Percentiles rank a stretch among this genome's conserved stretches.
These are phyloP conservation scores for Nemania sp. DNA, from an alignment of 2,329 filamentous ascomycete genomes.

Conservation along the genomic window DNA sequence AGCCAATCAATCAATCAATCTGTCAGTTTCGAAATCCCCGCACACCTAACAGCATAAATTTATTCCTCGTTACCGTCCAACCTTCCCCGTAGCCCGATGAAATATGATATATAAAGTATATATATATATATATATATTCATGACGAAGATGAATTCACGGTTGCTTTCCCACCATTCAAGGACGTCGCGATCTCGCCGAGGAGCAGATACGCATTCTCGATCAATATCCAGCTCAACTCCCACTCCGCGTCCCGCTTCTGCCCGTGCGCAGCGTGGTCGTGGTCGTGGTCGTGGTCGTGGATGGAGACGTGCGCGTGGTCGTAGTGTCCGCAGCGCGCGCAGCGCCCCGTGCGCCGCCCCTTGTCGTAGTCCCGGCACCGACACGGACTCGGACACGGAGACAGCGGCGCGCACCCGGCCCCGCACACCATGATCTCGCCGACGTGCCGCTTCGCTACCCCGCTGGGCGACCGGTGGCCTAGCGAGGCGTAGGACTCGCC, in stretches of 20 bases:
- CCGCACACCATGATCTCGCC: constrained; percentile 3
- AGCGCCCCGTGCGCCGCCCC: constrained; percentile 3
- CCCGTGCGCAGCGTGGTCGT: background rate
- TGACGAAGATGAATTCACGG: background rate
- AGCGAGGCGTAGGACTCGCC: background rate
- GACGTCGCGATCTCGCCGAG: background rate
- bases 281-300: background rate
- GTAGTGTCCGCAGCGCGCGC: constrained; percentile 19
- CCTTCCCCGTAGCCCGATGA: background rate
- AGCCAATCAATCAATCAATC: background rate
- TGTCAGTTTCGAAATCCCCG: background rate
- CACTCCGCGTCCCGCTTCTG: background rate
- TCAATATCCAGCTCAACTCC: constrained; percentile 25
- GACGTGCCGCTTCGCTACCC: background rate
- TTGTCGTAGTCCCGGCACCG: constrained; percentile 19
- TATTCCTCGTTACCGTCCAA: background rate
- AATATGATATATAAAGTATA: background rate
- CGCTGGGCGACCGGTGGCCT: background rate
- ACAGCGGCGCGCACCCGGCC: background rate
- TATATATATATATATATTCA: background rate
- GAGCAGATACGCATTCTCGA: constrained; percentile 18
- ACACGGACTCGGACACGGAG: background rate
- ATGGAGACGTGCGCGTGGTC: background rate
- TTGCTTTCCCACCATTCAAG: background rate
- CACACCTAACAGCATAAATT: background rate